Percentiles rank a stretch among this genome's conserved stretches.
phyloP scores from a whole-genome alignment of 805 yeast genomes.

The Candida insectorum region DNA sequence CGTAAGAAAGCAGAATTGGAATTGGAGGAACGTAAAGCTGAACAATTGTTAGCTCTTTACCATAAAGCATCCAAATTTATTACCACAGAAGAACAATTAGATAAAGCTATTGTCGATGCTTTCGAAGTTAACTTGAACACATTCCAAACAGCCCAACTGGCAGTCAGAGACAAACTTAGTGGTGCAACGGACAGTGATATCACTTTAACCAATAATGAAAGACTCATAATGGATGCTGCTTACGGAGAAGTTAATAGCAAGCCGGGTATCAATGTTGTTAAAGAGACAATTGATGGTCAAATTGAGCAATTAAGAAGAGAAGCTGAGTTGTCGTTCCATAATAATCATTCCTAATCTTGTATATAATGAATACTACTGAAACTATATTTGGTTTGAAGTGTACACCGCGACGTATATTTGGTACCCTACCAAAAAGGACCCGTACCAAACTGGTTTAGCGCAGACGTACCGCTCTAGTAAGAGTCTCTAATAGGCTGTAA shows the following conservation, averaged over 20 bases:
- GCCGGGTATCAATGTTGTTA: constrained; percentile 38
- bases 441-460: too few species aligned
- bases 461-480: too few species aligned
- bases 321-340: constrained; percentile 30
- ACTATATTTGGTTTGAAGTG: too few species aligned
- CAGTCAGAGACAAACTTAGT: constrained; percentile 33
- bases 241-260: constrained; percentile 39
- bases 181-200: constrained; percentile 28
- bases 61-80: constrained; percentile 68
- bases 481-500: too few species aligned
- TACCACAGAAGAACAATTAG: constrained; percentile 66
- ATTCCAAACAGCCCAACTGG: constrained; percentile 30
- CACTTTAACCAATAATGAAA: constrained; percentile 27
- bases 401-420: too few species aligned
- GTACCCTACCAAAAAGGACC: too few species aligned
- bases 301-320: constrained; percentile 32
- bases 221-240: constrained; percentile 31
- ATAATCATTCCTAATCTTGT: constrained; percentile 3
- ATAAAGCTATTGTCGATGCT: constrained; percentile 54
- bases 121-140: constrained; percentile 40
- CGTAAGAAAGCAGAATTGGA: constrained; percentile 53
- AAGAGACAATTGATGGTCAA: constrained; percentile 38
- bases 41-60: constrained; percentile 62
- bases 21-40: constrained; percentile 51
- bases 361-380: constrained; percentile 1